Evolutionary conservation across 352 stramenopile genomes (phyloP), one percentile per base, ranked within the genome.

Genomic region (Pythium aristosporum): DNA sequence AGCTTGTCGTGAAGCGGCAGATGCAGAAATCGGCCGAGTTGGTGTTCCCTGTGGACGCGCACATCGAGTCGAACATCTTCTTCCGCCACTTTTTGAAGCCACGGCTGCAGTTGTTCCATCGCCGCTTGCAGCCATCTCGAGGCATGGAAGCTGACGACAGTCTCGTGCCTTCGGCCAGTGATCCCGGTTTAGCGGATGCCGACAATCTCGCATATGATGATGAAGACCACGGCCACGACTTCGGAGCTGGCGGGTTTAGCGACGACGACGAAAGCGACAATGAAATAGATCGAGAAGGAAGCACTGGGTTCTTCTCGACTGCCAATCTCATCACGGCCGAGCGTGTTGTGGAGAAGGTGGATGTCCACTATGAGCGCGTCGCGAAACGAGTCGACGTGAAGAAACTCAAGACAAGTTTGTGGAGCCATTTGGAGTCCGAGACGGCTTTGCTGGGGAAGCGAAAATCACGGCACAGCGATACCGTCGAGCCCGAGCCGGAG

Each of bases 301-400:
- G 53, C 5, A 53, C 28, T n/a, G 53, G 44, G 3, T 54, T 76
- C 54, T 90, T 88, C 52, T 88, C 80, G 6, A 70, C 71, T 0
- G 68, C 82, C 47, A 75, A 67, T 25, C 73, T 96, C 16, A 70
- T 99, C 11, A 76, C 94, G 23, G 92, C 90, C 23, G 85, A 97
- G 44, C 82, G 96, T 32, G 88, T 98, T 13, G 91, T 99, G 5
- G 87, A 98, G 57, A 98, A 98, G 65, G 88, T 99, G 63, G 77
- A 96, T 49, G 82, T 97, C 10, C 76, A 92, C 54, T 98, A 98
- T 68, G 96, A 97, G 28, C 93, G 86, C 15, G 84, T 97, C 41
- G 96, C 96, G 18, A 99, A 99, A 69, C 96, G 96, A 57, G 96
- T 99, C 16, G 96, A 99, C 71, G 96, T 99, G 2, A 98, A 97